Percentiles rank a stretch among this genome's conserved stretches.
These are phyloP conservation scores for Pichia sp. DNA, from an alignment of 1,139 yeast species.

Conservation along the genomic window DNA sequence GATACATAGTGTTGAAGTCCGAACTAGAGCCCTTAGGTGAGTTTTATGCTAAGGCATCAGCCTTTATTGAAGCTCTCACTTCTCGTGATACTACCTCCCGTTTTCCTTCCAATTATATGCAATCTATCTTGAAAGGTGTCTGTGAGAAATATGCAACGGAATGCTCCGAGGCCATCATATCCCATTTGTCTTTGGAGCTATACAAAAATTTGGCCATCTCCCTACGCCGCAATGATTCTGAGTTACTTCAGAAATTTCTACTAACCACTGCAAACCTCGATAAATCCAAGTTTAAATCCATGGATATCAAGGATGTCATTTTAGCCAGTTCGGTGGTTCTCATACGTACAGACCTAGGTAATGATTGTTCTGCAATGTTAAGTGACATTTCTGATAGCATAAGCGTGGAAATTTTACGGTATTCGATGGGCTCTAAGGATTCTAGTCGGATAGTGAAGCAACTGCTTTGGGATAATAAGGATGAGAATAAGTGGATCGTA, in stretches of 20 bases:
- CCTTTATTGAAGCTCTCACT: constrained; percentile 38
- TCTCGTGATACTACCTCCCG: constrained; percentile 46
- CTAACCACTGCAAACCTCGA: neutral
- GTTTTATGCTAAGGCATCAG: constrained; percentile 46
- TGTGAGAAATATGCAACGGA: too few species aligned
- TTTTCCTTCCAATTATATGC: constrained; percentile 41
- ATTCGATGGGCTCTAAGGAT: constrained; percentile 76
- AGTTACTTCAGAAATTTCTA: constrained; percentile 30
- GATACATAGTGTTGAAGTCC: constrained; percentile 42
- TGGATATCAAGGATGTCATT: constrained; percentile 8
- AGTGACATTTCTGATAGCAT: constrained; percentile 34
- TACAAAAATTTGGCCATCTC: constrained; percentile 44
- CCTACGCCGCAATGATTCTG: constrained; percentile 40
- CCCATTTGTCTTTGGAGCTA: constrained; percentile 20
- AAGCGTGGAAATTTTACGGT: constrained; percentile 30
- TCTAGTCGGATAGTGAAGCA: constrained; percentile 50
- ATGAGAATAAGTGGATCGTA: constrained; percentile 57
- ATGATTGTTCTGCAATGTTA: constrained; percentile 59
- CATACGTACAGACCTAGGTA: constrained; percentile 53
- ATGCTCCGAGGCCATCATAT: constrained; percentile 4
- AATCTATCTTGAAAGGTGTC: too few species aligned
- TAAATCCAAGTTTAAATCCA: neutral
- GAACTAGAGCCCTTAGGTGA: constrained; percentile 48
- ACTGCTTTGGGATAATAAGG: constrained; percentile 40
- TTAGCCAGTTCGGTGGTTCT: constrained; percentile 28